These are phyloP conservation scores for Cercospora nicotianae DNA, from an alignment of 2,329 filamentous ascomycete species.

Conservation along the genomic window DNA sequence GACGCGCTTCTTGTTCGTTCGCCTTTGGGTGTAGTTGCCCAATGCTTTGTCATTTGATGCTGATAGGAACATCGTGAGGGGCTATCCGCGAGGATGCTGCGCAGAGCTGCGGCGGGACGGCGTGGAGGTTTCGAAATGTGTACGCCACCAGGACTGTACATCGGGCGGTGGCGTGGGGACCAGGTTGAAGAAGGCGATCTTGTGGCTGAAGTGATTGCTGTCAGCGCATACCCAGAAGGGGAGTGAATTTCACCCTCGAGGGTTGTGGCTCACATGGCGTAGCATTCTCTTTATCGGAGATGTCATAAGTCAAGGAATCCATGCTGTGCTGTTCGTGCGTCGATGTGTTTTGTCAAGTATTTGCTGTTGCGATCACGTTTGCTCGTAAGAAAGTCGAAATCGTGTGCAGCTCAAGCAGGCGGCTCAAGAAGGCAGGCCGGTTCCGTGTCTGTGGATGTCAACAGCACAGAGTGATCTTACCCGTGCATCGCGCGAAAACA, in stretches of 20 bases:
- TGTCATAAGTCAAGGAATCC: not conserved
- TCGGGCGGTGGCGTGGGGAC: not conserved
- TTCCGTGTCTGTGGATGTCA: not conserved
- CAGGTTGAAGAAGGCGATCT: not conserved
- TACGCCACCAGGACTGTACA: constrained; percentile 2
- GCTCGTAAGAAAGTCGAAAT: not conserved
- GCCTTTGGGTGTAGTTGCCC: not conserved
- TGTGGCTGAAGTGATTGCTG: not conserved
- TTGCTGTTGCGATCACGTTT: not conserved
- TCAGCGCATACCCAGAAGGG: not conserved
- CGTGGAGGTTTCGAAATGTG: constrained; percentile 8
- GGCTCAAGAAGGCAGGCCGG: not conserved
- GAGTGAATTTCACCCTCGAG: not conserved
- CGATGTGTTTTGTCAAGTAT: not conserved
- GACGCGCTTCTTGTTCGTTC: constrained; percentile 3
- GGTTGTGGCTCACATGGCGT: not conserved
- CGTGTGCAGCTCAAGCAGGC: not conserved
- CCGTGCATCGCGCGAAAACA: not conserved
- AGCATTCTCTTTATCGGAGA: constrained; percentile 1
- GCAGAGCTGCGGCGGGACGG: not conserved
- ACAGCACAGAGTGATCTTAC: not conserved
- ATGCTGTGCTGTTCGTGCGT: not conserved
- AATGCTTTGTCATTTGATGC: constrained; percentile 16
- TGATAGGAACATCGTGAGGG: constrained; percentile 10
- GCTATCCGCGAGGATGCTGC: not conserved